phyloP scores from a whole-genome alignment of 768 basidiomycete genomes.

The Amylocystis lapponica region DNA sequence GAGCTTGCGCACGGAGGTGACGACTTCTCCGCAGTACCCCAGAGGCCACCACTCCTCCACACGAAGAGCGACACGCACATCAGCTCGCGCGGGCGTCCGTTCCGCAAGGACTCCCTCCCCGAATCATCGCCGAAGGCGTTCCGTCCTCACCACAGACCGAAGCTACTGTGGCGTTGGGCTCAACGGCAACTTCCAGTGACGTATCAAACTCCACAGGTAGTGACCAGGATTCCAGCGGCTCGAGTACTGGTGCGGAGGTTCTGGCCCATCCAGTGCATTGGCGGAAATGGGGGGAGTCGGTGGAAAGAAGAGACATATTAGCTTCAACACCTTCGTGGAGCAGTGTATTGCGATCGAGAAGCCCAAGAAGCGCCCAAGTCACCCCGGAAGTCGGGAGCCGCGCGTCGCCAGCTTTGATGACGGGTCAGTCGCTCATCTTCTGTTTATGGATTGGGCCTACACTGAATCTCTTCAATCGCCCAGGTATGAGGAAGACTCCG shows the following conservation, averaged over 20 bases:
- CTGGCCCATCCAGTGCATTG: no score
- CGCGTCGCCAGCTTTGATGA: constrained; percentile 42
- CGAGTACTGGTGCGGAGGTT: no score
- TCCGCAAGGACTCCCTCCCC: constrained; percentile 66
- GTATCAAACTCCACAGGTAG: constrained; percentile 25
- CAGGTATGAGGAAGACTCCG: constrained; percentile 69
- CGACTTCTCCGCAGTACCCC: constrained; percentile 5
- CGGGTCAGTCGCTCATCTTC: constrained; percentile 42
- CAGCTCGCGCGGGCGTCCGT: constrained; percentile 33
- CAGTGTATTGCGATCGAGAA: constrained; percentile 91
- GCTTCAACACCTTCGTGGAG: constrained; percentile 96
- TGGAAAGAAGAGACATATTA: constrained; percentile 84
- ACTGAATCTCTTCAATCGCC: constrained; percentile 10
- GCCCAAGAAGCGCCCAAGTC: constrained; percentile 37
- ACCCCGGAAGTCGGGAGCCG: constrained; percentile 10
- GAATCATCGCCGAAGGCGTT: constrained; percentile 36
- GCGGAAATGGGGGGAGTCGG: no score
- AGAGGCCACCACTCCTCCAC: constrained; percentile 62
- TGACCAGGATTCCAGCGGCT: constrained; percentile 26
- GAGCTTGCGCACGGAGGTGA: not conserved
- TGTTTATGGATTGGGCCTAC: not conserved
- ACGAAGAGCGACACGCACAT: constrained; percentile 90
- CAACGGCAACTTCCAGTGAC: constrained; percentile 20
- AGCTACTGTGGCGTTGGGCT: not conserved
- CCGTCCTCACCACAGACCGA: constrained; percentile 5